These are phyloP conservation scores for Acorus calamus DNA, from an alignment of 106 monocot genomes.

Conservation along the genomic window DNA sequence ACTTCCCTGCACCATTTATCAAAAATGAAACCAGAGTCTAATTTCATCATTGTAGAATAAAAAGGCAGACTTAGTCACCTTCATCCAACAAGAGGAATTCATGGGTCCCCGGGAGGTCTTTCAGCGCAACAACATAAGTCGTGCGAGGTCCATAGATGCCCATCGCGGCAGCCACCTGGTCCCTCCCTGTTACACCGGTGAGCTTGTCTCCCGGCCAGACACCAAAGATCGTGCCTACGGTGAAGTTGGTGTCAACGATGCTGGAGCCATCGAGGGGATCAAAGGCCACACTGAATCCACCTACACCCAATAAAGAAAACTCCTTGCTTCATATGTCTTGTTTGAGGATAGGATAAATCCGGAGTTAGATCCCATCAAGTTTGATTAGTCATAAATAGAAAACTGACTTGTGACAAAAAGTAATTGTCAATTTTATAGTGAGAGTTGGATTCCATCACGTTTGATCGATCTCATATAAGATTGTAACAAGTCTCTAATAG, in stretches of 20 bases:
- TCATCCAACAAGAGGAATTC: conserved; percentile 97
- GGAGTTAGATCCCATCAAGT: too few species aligned
- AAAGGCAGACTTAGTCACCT: conserved; percentile 16
- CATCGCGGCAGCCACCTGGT: conserved; percentile 94
- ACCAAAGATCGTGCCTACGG: conserved; percentile 94
- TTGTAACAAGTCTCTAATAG: too few species aligned
- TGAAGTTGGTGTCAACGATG: conserved; percentile 96
- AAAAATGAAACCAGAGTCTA: neutral
- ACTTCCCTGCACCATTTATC: conserved; percentile 49
- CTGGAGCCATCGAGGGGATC: conserved; percentile 97
- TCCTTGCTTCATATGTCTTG: too few species aligned
- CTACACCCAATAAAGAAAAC: conserved; percentile 14
- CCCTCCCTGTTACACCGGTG: conserved; percentile 59
- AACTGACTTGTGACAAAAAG: too few species aligned
- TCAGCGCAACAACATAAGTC: conserved; percentile 77
- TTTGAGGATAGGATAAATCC: too few species aligned
- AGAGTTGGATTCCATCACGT: neutral
- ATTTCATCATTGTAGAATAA: neutral
- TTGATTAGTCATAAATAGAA: too few species aligned
- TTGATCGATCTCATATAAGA: conserved; percentile 1
- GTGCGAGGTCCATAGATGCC: conserved; percentile 95
- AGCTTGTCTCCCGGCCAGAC: conserved; percentile 91
- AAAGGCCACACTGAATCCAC: conserved; percentile 94
- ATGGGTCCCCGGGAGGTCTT: conserved; percentile 83
- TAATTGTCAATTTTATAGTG: too few species aligned